A percentile compares a stretch with the other conserved stretches of the same genome.
Conservation (phyloP, 441 rosid genomes). For the Viola pubescens region DNA sequence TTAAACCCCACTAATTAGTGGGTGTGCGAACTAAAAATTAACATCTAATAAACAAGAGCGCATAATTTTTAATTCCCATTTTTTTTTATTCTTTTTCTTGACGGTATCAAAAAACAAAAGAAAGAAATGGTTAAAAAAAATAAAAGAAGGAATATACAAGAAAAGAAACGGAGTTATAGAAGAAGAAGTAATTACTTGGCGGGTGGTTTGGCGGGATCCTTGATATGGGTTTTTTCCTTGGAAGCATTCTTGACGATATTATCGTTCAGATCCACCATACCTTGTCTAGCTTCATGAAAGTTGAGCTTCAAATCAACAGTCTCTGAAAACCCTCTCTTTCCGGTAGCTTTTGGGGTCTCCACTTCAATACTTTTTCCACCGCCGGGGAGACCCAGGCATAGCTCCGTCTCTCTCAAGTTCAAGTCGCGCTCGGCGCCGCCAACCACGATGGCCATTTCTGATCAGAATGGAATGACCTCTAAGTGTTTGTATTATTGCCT, state of each 20-base stretch:
- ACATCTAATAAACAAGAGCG: too few species aligned
- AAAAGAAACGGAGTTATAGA: not conserved
- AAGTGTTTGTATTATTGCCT: not conserved
- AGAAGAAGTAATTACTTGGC: conserved; percentile 47
- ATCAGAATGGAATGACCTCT: conserved; percentile 8
- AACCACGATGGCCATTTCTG: conserved; percentile 24
- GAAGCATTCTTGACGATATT: conserved; percentile 19
- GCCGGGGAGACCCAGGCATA: conserved; percentile 88
- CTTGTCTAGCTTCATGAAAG: conserved; percentile 44
- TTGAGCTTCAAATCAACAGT: conserved; percentile 81
- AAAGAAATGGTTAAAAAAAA: not conserved
- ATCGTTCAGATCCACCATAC: conserved; percentile 39
- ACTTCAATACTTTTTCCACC: conserved; percentile 24
- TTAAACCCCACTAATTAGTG: not conserved
- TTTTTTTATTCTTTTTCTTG: too few species aligned
- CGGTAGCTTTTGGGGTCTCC: conserved; percentile 36
- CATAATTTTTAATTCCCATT: too few species aligned
- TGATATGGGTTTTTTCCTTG: conserved; percentile 28
- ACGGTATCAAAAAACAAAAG: not conserved
- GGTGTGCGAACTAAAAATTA: too few species aligned
- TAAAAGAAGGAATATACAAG: not conserved
- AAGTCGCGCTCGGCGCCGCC: conserved; percentile 22
- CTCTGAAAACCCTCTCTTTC: conserved; percentile 84
- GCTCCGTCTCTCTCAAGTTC: conserved; percentile 74
- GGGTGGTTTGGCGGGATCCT: conserved; percentile 60